Conservation (phyloP, 2,329 filamentous ascomycete genomes). For the Pyrenophora graminea region DNA sequence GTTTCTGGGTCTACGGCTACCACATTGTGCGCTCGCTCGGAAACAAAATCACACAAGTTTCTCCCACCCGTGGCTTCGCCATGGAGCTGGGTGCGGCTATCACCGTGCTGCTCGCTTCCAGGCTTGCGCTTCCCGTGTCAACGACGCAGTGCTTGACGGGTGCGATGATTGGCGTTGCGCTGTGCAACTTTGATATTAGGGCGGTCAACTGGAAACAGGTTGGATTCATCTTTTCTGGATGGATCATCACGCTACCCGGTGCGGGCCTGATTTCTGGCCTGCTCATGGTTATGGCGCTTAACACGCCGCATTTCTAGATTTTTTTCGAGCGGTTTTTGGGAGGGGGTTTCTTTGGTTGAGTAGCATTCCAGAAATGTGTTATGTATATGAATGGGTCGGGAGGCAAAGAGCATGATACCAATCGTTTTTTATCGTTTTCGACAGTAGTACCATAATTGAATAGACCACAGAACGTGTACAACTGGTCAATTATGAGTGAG, state of each 20-base stretch:
- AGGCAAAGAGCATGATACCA: too few species aligned
- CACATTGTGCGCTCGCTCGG: conserved; percentile 66
- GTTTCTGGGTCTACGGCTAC: conserved; percentile 66
- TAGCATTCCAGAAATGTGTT: too few species aligned
- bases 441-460: background rate
- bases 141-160: conserved; percentile 62
- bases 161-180: conserved; percentile 30
- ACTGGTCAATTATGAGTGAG: too few species aligned
- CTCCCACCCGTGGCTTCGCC: conserved; percentile 57
- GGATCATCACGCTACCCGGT: conserved; percentile 50
- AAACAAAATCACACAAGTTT: conserved; percentile 65
- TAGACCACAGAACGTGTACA: too few species aligned
- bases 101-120: conserved; percentile 66
- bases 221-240: conserved; percentile 49
- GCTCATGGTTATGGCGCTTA: conserved; percentile 49
- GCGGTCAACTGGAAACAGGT: conserved; percentile 52
- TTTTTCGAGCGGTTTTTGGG: too few species aligned
- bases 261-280: conserved; percentile 49
- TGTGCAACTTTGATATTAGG: conserved; percentile 41
- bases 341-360: too few species aligned
- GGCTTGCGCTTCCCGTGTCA: conserved; percentile 65
- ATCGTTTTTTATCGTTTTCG: background rate
- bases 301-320: conserved; percentile 47
- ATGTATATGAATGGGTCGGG: too few species aligned
- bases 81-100: conserved; percentile 55